phyloP scores from a whole-genome alignment of 2,329 filamentous ascomycete genomes.

The Calcarisporium arbuscula region DNA sequence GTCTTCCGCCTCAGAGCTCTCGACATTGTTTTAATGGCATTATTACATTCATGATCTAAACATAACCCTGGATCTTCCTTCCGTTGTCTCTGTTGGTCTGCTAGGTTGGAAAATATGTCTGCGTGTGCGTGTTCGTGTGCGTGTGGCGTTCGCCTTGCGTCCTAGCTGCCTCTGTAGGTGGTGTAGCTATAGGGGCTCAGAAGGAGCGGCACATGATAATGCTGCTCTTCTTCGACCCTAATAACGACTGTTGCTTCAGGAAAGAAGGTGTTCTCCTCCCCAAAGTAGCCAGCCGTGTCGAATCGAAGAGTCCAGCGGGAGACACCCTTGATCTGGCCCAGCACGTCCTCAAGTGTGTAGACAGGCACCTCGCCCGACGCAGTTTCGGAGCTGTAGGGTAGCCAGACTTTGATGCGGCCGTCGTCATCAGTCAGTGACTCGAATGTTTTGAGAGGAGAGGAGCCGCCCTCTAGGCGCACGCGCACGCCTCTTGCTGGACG shows the following conservation, averaged over 20 bases:
- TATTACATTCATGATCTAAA: too few relatives aligned
- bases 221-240: constrained; percentile 49
- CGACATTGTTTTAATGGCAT: too few relatives aligned
- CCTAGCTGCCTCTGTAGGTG: constrained; percentile 71
- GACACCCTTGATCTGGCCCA: constrained; percentile 34
- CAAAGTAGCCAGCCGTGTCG: constrained; percentile 67
- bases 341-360: constrained; percentile 51
- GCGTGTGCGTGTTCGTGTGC: too few relatives aligned
- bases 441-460: constrained; percentile 42
- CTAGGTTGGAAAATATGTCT: too few relatives aligned
- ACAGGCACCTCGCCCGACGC: constrained; percentile 50
- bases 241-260: constrained; percentile 53
- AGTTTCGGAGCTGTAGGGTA: constrained; percentile 45
- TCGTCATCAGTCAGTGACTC: constrained; percentile 67
- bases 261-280: constrained; percentile 54
- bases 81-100: too few relatives aligned
- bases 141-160: background rate
- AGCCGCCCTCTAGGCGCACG: constrained; percentile 54
- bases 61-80: too few relatives aligned
- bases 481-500: constrained; percentile 60
- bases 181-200: constrained; percentile 75
- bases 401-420: constrained; percentile 67
- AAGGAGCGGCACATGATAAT: constrained; percentile 75
- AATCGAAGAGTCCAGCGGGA: constrained; percentile 65
- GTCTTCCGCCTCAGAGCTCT: too few relatives aligned